These are phyloP conservation scores for Hygrophorus russula DNA, from an alignment of 768 basidiomycete genomes.

Conservation along the genomic window DNA sequence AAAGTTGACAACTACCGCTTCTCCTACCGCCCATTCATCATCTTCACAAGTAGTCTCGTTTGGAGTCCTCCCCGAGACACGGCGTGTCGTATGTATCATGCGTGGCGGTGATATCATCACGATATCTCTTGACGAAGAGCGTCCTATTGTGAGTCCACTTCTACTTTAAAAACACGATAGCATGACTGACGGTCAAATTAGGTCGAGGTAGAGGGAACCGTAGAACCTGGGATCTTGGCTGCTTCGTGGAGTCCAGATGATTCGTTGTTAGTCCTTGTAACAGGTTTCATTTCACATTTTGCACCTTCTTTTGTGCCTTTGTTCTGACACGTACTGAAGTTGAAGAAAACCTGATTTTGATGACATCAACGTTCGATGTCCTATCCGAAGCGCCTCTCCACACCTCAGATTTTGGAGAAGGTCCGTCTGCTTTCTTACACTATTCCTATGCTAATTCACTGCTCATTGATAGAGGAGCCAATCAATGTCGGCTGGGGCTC, in stretches of 20 bases:
- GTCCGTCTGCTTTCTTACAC: constrained; percentile 20
- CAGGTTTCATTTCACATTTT: constrained; percentile 34
- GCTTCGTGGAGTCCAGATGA: constrained; percentile 93
- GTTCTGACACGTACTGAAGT: constrained; percentile 22
- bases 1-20: constrained; percentile 25
- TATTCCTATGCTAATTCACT: constrained; percentile 7
- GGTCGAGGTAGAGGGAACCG: constrained; percentile 77
- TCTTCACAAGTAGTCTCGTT: constrained; percentile 47
- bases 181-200: constrained; percentile 14
- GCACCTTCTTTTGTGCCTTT: background rate
- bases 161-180: background rate
- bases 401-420: constrained; percentile 77
- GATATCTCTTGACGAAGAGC: constrained; percentile 41
- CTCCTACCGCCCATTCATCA: constrained; percentile 9
- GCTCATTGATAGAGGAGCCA: constrained; percentile 49
- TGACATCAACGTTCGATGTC: constrained; percentile 85
- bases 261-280: constrained; percentile 70
- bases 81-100: constrained; percentile 53
- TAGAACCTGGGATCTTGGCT: constrained; percentile 74
- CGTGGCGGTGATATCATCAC: constrained; percentile 78
- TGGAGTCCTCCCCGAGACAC: constrained; percentile 61
- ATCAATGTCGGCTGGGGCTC: constrained; percentile 98
- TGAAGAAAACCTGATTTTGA: constrained; percentile 71
- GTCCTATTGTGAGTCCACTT: constrained; percentile 25
- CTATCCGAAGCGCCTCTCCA: constrained; percentile 70